phyloP scores from a whole-genome alignment of 768 basidiomycete species.

The Kwoniella dejecticola region DNA sequence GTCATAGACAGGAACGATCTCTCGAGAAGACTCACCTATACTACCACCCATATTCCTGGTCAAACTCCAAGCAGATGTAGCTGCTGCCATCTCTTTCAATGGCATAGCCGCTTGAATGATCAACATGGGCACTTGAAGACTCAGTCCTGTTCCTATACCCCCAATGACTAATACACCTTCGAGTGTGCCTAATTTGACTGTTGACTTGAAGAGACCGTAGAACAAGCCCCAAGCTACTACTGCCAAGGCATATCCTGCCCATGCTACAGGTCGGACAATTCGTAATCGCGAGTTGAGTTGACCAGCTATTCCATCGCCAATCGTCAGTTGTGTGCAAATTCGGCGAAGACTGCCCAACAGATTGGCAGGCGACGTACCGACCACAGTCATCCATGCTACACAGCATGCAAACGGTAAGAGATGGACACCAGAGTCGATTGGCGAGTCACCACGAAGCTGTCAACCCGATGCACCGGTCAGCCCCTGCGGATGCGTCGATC shows the following conservation, averaged over 20 bases:
- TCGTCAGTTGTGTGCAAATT: no score
- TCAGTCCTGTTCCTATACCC: constrained; percentile 46
- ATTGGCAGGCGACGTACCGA: constrained; percentile 44
- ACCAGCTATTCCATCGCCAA: constrained; percentile 32
- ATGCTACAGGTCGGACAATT: constrained; percentile 51
- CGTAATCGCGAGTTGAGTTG: constrained; percentile 44
- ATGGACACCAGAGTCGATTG: constrained; percentile 41
- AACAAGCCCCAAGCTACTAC: constrained; percentile 42
- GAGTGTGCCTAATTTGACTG: constrained; percentile 26
- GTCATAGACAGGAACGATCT: neutral
- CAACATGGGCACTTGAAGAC: constrained; percentile 41
- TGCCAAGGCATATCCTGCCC: constrained; percentile 47
- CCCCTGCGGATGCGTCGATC: neutral
- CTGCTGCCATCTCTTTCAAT: constrained; percentile 52
- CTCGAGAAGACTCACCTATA: constrained; percentile 32
- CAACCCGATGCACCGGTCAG: neutral
- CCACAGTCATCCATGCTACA: constrained; percentile 37
- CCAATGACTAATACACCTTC: constrained; percentile 44
- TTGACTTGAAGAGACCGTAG: constrained; percentile 35
- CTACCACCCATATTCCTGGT: constrained; percentile 48
- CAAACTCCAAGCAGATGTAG: constrained; percentile 47
- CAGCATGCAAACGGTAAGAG: constrained; percentile 46
- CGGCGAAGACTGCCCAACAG: no score
- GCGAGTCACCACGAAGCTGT: constrained; percentile 27
- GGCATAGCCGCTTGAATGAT: constrained; percentile 54